These are phyloP conservation scores for Colletotrichum cuscutae DNA, from an alignment of 2,329 filamentous ascomycete genomes.

Conservation along the genomic window DNA sequence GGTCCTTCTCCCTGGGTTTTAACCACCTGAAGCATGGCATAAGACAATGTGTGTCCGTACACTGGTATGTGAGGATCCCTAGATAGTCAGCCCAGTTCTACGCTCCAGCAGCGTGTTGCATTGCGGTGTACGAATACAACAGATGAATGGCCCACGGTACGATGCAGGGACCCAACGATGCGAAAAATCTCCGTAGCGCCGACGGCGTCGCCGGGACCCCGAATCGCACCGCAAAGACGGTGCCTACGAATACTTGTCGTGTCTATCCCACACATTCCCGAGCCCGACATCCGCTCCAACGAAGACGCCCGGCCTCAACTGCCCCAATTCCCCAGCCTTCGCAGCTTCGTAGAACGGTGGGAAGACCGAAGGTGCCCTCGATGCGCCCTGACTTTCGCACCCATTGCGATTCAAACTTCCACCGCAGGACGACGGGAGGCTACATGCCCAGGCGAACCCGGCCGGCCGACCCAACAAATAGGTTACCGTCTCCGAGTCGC, in stretches of 20 bases:
- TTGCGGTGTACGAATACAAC: not conserved
- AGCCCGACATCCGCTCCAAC: not conserved
- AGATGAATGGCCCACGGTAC: not conserved
- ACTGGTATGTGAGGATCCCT: not conserved
- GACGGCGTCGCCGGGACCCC: constrained; percentile 26
- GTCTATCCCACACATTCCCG: not conserved
- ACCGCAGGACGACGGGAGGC: not conserved
- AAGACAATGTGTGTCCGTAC: too few species aligned
- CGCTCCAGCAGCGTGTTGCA: not conserved
- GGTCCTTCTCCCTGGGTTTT: not conserved
- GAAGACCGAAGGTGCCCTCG: not conserved
- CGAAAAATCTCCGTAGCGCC: constrained; percentile 11
- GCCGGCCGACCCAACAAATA: not conserved
- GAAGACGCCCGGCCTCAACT: not conserved
- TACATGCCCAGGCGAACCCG: not conserved
- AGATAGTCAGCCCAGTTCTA: not conserved
- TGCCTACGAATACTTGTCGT: not conserved
- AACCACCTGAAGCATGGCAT: not conserved
- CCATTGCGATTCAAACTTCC: not conserved
- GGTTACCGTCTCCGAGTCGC: not conserved
- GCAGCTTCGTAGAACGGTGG: not conserved
- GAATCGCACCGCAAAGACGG: not conserved
- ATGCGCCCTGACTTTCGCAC: not conserved
- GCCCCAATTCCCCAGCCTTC: not conserved
- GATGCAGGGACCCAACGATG: not conserved